phyloP scores from a whole-genome alignment of 257 asterid genomes.

The Przewalskia tangutica region DNA sequence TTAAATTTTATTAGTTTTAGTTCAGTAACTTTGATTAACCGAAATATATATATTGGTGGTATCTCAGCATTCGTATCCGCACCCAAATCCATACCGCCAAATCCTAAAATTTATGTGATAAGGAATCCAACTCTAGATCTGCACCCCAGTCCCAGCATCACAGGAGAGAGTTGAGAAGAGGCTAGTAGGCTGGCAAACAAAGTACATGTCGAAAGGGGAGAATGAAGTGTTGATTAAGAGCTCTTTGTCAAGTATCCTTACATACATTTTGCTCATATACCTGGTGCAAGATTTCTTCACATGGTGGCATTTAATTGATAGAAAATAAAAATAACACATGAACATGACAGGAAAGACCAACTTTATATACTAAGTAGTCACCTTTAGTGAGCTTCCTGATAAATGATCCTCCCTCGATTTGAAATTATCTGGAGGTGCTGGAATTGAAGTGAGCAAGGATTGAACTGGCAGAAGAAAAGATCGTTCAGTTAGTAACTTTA shows the following conservation, averaged over 20 bases:
- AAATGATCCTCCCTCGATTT: constrained; percentile 64
- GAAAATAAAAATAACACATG: neutral
- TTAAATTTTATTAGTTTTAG: neutral
- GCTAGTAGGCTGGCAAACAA: neutral
- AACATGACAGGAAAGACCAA: neutral
- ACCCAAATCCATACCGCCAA: no score
- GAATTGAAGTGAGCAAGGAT: constrained; percentile 57
- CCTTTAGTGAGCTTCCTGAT: constrained; percentile 11
- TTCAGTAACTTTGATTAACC: neutral
- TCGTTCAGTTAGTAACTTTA: neutral
- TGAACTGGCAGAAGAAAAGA: constrained; percentile 31
- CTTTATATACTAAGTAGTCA: neutral
- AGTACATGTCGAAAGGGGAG: neutral
- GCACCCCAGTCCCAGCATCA: no score
- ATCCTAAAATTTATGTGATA: no score
- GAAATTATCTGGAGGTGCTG: constrained; percentile 59
- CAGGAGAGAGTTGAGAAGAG: neutral
- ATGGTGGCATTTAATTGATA: neutral
- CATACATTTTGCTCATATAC: neutral
- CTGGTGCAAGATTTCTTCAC: neutral
- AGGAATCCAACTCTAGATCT: no score
- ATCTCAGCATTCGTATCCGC: neutral
- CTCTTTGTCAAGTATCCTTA: neutral
- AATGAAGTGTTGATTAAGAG: neutral
- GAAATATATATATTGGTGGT: neutral